Evolutionary conservation across 169 alveolate genomes (phyloP), one percentile per base, ranked within the genome.

Genomic region (Plasmodium yoelii): DNA sequence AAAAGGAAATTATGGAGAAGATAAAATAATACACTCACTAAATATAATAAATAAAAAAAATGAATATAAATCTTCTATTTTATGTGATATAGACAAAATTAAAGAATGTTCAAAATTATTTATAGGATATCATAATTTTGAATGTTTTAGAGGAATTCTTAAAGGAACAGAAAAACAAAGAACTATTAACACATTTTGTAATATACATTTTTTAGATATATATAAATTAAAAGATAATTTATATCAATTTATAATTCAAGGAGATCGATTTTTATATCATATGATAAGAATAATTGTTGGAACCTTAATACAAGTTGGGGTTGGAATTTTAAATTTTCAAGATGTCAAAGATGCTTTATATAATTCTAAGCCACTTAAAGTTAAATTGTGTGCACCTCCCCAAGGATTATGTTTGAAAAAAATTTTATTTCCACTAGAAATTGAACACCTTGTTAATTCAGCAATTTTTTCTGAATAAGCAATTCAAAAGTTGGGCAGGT

Each of bases 271-370:
- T 65, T 59, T 93, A 49, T 93, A 93, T 55, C 93, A 92, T 49
- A 93, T 93, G 96, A 93, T 93, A 13, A 68, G 96, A 15, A 89
- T 93, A 53, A 93, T 93, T 5, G 93, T 92, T 56, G 91, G 95
- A 34, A 92, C 90, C 26, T 47, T 92, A 22, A 70, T 93, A 13
- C 88, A 91, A 93, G 94, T 93, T 2, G 92, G 94, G 24, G 84
- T 88, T 42, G 87, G 82, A 1, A 57, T 67, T 24, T 34, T 61
- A 24, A 10, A 63, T 13, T 28, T 69, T 22, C 46, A 55, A 18
- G 87, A 82, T 24, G 72, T 55, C n/a, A 59, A 42, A 46, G 90
- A 82, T 42, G 90, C 90, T 4, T 60, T 82, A 15, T 15, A 67
- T 56, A 26, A 39, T 19, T 39, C 24, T n/a, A 82, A 67, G 51